Conservation (phyloP, 2,329 filamentous ascomycete genomes). For the Moelleriella libera region DNA sequence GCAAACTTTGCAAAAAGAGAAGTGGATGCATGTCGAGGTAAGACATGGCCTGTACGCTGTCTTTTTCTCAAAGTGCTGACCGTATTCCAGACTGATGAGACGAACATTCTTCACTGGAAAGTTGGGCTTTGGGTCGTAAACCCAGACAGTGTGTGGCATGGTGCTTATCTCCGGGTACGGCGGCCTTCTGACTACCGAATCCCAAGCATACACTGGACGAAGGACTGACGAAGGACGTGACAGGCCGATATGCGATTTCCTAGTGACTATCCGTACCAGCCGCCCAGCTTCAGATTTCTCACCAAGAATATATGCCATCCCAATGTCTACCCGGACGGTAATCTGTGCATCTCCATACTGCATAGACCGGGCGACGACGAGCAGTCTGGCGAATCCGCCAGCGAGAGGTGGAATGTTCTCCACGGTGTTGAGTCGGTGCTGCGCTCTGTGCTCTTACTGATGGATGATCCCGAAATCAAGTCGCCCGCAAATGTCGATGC, state of each 20-base stretch:
- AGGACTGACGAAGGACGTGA: neutral
- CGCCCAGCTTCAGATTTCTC: constrained; percentile 78
- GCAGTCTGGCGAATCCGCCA: constrained; percentile 79
- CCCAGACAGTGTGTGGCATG: constrained; percentile 79
- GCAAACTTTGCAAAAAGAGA: constrained; percentile 69
- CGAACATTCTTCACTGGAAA: constrained; percentile 79
- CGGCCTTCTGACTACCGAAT: constrained; percentile 5
- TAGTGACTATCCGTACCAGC: constrained; percentile 76
- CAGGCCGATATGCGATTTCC: constrained; percentile 78
- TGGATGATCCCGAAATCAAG: constrained; percentile 87
- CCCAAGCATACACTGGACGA: neutral
- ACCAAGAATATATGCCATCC: constrained; percentile 69
- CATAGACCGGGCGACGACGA: constrained; percentile 84
- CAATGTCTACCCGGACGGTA: constrained; percentile 84
- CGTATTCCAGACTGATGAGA: constrained; percentile 48
- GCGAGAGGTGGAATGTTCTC: constrained; percentile 86
- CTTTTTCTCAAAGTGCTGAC: too few relatives aligned
- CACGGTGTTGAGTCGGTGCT: constrained; percentile 92
- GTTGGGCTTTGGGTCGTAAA: constrained; percentile 88
- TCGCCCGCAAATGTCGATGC: constrained; percentile 94
- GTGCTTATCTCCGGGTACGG: constrained; percentile 68
- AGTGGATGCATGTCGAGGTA: constrained; percentile 86
- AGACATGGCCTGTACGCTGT: neutral
- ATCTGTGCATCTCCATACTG: constrained; percentile 91
- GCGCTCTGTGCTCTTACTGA: constrained; percentile 77